phyloP scores from a whole-genome alignment of 345 rosid genomes.

The Eucalyptus pauciflora region DNA sequence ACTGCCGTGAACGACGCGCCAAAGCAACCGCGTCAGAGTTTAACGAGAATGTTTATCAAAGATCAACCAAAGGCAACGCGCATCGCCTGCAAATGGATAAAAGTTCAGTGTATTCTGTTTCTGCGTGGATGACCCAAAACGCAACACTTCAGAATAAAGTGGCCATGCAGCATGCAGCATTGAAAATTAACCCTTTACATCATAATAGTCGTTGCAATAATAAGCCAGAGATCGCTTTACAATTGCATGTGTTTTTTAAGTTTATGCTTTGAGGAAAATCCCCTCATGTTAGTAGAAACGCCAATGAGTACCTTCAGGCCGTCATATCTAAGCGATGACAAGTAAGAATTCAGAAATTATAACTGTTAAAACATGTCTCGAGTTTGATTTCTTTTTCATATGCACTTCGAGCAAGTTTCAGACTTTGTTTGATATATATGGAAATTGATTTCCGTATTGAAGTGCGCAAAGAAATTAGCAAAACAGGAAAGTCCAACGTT shows the following conservation, averaged over 20 bases:
- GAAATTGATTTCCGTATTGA: too few species aligned
- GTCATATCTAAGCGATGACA: background rate
- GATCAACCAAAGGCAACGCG: background rate
- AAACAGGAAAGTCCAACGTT: too few species aligned
- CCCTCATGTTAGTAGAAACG: too few species aligned
- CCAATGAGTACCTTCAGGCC: background rate
- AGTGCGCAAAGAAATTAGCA: too few species aligned
- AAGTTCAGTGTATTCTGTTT: background rate
- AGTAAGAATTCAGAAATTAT: too few species aligned
- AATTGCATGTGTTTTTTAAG: background rate
- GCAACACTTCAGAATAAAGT: background rate
- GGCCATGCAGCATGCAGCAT: background rate
- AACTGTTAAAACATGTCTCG: fast-evolving
- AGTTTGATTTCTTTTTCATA: too few species aligned
- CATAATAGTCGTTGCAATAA: background rate
- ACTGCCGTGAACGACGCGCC: background rate
- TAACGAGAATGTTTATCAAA: background rate
- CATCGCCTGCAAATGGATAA: background rate
- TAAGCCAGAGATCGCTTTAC: background rate
- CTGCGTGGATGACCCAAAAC: background rate
- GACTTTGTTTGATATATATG: too few species aligned
- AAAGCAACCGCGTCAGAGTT: background rate
- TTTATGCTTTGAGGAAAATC: background rate
- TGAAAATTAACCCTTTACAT: background rate
- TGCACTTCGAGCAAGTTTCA: too few species aligned